These are phyloP conservation scores for Madurella mycetomatis DNA, from an alignment of 2,329 filamentous ascomycete genomes.

Conservation along the genomic window DNA sequence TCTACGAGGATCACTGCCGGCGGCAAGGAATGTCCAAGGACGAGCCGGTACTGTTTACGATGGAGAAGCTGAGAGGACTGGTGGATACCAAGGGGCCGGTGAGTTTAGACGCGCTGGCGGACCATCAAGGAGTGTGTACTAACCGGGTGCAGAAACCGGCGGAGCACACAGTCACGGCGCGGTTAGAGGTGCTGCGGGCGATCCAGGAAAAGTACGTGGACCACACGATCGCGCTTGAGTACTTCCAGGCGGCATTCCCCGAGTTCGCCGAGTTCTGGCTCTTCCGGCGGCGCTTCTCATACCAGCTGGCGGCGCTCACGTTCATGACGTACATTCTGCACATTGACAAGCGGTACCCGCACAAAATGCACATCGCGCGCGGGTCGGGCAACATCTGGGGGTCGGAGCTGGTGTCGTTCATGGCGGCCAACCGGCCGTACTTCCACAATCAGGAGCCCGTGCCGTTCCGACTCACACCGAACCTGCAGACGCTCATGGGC, in stretches of 20 bases:
- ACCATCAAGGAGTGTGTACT: background rate
- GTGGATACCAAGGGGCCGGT: constrained; percentile 62
- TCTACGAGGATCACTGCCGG: constrained; percentile 95
- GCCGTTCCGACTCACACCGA: constrained; percentile 94
- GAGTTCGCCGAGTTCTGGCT: constrained; percentile 95
- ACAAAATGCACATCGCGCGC: constrained; percentile 89
- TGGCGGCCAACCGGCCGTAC: constrained; percentile 77
- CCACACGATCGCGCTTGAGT: constrained; percentile 74
- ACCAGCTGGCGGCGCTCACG: constrained; percentile 89
- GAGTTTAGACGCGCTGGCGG: constrained; percentile 31
- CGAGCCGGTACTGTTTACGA: constrained; percentile 88
- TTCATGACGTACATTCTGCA: constrained; percentile 99
- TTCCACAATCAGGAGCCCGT: constrained; percentile 96
- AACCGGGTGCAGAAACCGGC: constrained; percentile 51
- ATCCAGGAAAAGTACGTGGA: constrained; percentile 94
- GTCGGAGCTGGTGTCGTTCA: constrained; percentile 85
- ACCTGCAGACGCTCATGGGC: constrained; percentile 93
- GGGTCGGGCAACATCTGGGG: constrained; percentile 93
- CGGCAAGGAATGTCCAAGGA: constrained; percentile 86
- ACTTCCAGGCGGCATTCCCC: constrained; percentile 83
- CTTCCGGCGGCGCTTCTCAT: constrained; percentile 94
- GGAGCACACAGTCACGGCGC: constrained; percentile 67
- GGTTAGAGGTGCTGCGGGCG: constrained; percentile 86
- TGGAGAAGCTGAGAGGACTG: constrained; percentile 83
- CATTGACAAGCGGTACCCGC: constrained; percentile 92